Percentiles rank a stretch among this genome's conserved stretches.
phyloP scores from a whole-genome alignment of 345 rosid genomes.

The Firmiana major region DNA sequence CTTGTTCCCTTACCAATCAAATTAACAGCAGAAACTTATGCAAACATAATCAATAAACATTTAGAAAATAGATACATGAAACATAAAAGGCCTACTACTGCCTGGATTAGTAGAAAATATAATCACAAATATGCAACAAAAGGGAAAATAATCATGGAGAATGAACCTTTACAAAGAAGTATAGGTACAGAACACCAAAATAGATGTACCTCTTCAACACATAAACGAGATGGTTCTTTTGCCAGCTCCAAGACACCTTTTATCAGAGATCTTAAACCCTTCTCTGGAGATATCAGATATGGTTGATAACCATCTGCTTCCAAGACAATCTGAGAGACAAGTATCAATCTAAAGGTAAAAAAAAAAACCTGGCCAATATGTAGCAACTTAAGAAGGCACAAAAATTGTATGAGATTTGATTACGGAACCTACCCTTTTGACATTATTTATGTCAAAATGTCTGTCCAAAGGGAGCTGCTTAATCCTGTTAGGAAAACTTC shows the following conservation, averaged over 20 bases:
- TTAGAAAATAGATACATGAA: not conserved
- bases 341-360: conserved; percentile 13
- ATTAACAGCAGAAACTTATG: not conserved
- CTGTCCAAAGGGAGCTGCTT: conserved; percentile 96
- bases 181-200: not conserved
- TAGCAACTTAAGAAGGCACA: conserved; percentile 10
- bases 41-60: not conserved
- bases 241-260: conserved; percentile 95
- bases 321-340: conserved; percentile 64
- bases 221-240: conserved; percentile 90
- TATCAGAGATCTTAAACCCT: conserved; percentile 93
- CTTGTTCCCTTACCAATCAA: not conserved
- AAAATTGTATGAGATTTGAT: conserved; percentile 1
- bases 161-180: not conserved
- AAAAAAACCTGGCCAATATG: not conserved
- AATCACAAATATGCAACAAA: not conserved
- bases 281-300: conserved; percentile 99
- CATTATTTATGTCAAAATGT: conserved; percentile 87
- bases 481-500: conserved; percentile 87
- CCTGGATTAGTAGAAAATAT: not conserved
- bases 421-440: conserved; percentile 70
- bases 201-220: conserved; percentile 87
- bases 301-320: conserved; percentile 99
- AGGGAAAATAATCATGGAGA: not conserved
- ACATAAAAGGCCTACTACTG: not conserved